Evolutionary conservation across 225 moss, liverwort and hornwort genomes (phyloP), one percentile per base, ranked within the genome.

Genomic region (Asterella californica): DNA sequence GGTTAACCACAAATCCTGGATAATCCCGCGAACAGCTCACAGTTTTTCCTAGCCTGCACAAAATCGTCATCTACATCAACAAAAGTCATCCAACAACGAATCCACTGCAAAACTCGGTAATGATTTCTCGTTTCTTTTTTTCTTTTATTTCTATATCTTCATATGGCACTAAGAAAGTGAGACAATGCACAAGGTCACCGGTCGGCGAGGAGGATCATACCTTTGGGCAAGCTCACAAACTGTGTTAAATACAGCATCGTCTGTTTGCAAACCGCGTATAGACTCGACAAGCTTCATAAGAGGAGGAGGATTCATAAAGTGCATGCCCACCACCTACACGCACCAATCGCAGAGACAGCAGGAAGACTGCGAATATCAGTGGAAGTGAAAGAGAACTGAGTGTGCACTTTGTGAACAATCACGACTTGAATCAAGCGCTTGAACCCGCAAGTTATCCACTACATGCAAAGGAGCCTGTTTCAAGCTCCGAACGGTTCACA

Each of bases 291-390:
- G 93, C 81, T 91, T 90, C 95, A 99, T 99, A 24, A 95, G 38
- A 2, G 93, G 95, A 68, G 95, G 95, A 12, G 95, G 99, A 72
- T 99, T 99, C 99, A 95, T 99, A 25, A 95, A 99, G 81, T 99
- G 99, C 95, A 99, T 99, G 18, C 99, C 95, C 52, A 99, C 88
- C 72, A 99, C 95, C 93, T 97, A 82, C 82, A 89, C 9, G 47
- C 2, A 70, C 6, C n/a, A n/a, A 25, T 27, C 10, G 22, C 19
- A 24, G 61, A 25, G 25, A 59, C 59, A 61, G 9, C 27, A 18
- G 27, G 61, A 61, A 61, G n/a, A 61, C 11, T 10, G n/a, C n/a
- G 9, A 5, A 21, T 25, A 61, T 61, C n/a, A 25, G n/a, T 61
- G 25, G n/a, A 27, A 61, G 19, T 4, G n/a, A 61, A 27, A 25